A percentile compares a stretch with the other conserved stretches of the same genome.
phyloP scores from a whole-genome alignment of 2,329 filamentous ascomycete genomes.

The Exophiala sp. region DNA sequence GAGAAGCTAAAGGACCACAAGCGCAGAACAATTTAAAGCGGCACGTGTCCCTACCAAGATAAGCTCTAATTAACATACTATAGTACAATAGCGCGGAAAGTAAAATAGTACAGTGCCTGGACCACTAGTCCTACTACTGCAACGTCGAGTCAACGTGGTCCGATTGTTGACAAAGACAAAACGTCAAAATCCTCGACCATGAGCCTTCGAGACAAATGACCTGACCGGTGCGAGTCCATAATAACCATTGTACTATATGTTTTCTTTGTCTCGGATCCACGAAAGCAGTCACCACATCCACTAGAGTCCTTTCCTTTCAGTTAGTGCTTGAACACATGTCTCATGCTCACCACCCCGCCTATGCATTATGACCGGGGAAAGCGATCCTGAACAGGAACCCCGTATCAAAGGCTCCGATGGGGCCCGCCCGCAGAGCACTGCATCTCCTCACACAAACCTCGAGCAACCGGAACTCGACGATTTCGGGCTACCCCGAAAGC shows the following conservation, averaged over 20 bases:
- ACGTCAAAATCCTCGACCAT: neutral
- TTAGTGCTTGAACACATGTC: constrained; percentile 18
- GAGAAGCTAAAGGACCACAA: no score
- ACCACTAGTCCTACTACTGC: neutral
- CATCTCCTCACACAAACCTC: neutral
- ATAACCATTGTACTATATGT: neutral
- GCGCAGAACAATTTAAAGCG: neutral
- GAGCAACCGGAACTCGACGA: constrained; percentile 55
- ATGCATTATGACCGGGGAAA: constrained; percentile 24
- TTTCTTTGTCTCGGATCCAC: neutral
- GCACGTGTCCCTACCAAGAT: neutral
- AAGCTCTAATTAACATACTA: no score
- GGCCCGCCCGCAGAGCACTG: neutral
- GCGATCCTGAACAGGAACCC: constrained; percentile 5
- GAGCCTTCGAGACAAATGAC: neutral
- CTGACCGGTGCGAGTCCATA: neutral
- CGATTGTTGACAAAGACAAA: neutral
- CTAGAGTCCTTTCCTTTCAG: neutral
- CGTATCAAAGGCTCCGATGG: constrained; percentile 2
- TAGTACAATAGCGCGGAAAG: no score
- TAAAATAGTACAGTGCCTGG: no score
- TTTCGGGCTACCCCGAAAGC: constrained; percentile 61
- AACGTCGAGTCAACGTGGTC: neutral
- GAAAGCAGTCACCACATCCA: neutral
- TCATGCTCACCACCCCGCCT: constrained; percentile 13